Conservation (phyloP, 179 eudicot species). For the Beta corolliflora region DNA sequence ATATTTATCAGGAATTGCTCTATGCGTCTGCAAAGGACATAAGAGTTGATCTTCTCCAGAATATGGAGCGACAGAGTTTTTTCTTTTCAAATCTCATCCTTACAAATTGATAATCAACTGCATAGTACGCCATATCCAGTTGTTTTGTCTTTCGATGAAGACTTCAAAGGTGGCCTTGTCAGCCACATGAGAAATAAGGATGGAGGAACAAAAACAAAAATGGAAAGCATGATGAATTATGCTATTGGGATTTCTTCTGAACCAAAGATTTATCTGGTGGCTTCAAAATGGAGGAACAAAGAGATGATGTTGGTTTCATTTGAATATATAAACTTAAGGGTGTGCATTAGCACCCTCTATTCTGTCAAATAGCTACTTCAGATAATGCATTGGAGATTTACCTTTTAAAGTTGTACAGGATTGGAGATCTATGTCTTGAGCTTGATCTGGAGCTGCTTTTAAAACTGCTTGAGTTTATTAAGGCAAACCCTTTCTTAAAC, state of each 20-base stretch:
- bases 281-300: conserved; percentile 83
- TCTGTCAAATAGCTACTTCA: neutral
- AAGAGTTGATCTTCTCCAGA: conserved; percentile 62
- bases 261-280: conserved; percentile 63
- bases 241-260: conserved; percentile 51
- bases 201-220: conserved; percentile 40
- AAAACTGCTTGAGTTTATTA: conserved; percentile 64
- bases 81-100: conserved; percentile 59
- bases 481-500: conserved; percentile 49
- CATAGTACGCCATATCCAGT: conserved; percentile 82
- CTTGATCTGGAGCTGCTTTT: conserved; percentile 85
- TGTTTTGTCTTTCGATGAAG: conserved; percentile 72
- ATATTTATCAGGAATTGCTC: conserved; percentile 66
- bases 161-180: conserved; percentile 39
- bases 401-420: conserved; percentile 51
- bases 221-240: conserved; percentile 41
- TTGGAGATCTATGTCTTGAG: conserved; percentile 83
- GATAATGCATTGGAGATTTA: neutral
- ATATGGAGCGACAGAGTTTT: conserved; percentile 73
- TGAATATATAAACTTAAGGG: conserved; percentile 74
- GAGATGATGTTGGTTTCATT: conserved; percentile 71
- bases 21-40: conserved; percentile 73
- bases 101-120: conserved; percentile 94
- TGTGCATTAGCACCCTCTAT: conserved; percentile 21
- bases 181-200: conserved; percentile 54